Conservation (phyloP, 192 early-diverging fungal species). For the Entophlyctis luteolus region DNA sequence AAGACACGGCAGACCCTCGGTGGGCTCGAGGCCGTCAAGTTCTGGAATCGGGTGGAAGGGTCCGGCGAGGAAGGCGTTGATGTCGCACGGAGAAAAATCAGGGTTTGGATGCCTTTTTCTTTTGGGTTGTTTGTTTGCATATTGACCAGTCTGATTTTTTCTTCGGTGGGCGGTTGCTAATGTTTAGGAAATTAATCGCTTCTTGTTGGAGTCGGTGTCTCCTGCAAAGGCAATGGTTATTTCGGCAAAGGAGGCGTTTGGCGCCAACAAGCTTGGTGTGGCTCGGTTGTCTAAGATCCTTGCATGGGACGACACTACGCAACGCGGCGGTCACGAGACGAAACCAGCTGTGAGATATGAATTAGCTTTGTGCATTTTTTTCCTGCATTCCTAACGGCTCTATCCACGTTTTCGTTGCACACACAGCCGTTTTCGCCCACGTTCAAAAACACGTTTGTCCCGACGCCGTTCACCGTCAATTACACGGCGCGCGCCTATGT, state of each 20-base stretch:
- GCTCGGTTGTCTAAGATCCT: slow-evolving; percentile 6
- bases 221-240: slow-evolving; percentile 30
- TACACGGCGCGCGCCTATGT: slow-evolving; percentile 70
- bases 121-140: not conserved
- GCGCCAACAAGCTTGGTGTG: slow-evolving; percentile 27
- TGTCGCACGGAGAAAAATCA: slow-evolving; percentile 30
- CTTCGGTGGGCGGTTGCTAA: slow-evolving; percentile 9
- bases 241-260: not conserved
- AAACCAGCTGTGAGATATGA: too few species aligned
- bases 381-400: too few species aligned
- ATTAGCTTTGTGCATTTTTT: too few species aligned
- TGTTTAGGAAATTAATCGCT: slow-evolving; percentile 38
- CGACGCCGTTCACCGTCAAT: slow-evolving; percentile 82
- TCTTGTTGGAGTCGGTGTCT: slow-evolving; percentile 39
- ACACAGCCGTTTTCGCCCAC: slow-evolving; percentile 54
- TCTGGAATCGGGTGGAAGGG: slow-evolving; percentile 69
- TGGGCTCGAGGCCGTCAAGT: slow-evolving; percentile 71
- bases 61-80: slow-evolving; percentile 63
- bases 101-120: slow-evolving; percentile 16
- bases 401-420: too few species aligned
- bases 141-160: not conserved
- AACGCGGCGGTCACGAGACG: too few species aligned
- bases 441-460: slow-evolving; percentile 68
- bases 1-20: slow-evolving; percentile 48
- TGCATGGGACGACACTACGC: slow-evolving; percentile 7